Evolutionary conservation across 2,329 filamentous ascomycete species (phyloP), one percentile per base, ranked within the genome.

Genomic region (Fusarium keratoplasticum): DNA sequence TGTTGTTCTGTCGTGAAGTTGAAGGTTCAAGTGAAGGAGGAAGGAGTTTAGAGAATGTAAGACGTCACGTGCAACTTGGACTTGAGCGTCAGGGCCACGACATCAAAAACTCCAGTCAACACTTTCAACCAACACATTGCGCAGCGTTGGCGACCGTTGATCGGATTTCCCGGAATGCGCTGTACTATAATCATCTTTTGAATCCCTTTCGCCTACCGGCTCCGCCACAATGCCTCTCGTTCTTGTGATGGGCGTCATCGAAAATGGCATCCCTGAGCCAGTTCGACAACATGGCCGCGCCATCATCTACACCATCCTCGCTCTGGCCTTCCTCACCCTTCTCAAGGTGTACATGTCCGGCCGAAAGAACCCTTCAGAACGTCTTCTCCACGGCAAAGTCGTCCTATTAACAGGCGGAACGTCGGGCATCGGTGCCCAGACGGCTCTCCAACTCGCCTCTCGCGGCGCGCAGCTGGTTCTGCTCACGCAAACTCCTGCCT

Each of bases 401-500:
- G 89, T 98, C 52, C 92, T 99, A 87, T 90, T 99, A 61, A 99
- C 96, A 20, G 95, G 96, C 76, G 96, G 96, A 31, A 99, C 96
- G 61, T 96, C 95, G 54, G 96, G 96, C 16, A 93, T 99, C 80
- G 96, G 96, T 59, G 94, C 95, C 68, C 88, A 90, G 66, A 90
- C 94, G 50, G 93, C 93, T 6, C 87, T 90, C 73, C 90, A 92
- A 67, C 89, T 99, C 62, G 96, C 96, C 64, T 81, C 85, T 20
- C 91, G 95, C 74, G 96, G 96, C 74, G 95, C 96, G 55, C 97
- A 99, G 85, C 87, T 99, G 72, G 89, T 98, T 68, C 91, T 99
- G 50, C 90, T 99, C 60, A 97, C 96, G 7, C 94, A 94, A 73
- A 90, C 95, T 78, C 87, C 94, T 31, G 90, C 94, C 14, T 91